A percentile compares a stretch with the other conserved stretches of the same genome.
These are phyloP conservation scores for Trametes cubensis DNA, from an alignment of 768 basidiomycete species.

Conservation along the genomic window DNA sequence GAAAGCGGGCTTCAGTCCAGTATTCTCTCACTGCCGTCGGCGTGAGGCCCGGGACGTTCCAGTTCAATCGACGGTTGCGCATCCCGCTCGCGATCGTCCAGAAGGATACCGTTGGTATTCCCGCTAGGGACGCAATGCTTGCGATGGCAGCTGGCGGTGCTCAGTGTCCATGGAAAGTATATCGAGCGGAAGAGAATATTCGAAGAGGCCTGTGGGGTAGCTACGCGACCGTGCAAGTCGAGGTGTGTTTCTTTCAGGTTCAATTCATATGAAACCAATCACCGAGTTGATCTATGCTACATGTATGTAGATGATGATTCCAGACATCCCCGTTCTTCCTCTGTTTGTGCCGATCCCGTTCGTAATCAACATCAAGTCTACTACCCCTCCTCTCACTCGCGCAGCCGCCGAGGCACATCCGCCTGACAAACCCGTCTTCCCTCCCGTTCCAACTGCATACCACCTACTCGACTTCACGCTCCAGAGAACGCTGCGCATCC, in stretches of 20 bases:
- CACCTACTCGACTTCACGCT: constrained; percentile 18
- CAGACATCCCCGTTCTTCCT: constrained; percentile 11
- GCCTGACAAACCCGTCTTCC: constrained; percentile 14
- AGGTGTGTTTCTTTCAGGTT: neutral
- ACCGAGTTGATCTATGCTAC: no score
- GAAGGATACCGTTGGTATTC: neutral
- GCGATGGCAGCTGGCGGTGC: neutral
- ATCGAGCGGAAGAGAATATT: neutral
- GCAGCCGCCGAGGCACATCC: neutral
- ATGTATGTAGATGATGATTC: constrained; percentile 12
- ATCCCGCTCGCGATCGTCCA: constrained; percentile 19
- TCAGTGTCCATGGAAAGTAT: constrained; percentile 2
- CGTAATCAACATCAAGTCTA: constrained; percentile 16
- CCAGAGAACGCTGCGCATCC: constrained; percentile 9
- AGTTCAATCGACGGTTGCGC: constrained; percentile 6
- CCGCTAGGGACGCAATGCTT: neutral
- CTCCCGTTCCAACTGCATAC: constrained; percentile 1
- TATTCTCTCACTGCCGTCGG: constrained; percentile 17
- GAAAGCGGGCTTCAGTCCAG: constrained; percentile 14
- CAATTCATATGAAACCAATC: neutral
- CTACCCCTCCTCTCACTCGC: constrained; percentile 7
- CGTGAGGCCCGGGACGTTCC: constrained; percentile 7
- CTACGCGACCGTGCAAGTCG: constrained; percentile 10
- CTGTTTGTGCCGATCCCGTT: constrained; percentile 21
- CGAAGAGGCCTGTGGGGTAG: constrained; percentile 17